phyloP scores from a whole-genome alignment of 2,329 filamentous ascomycete species.

The Fusarium globosum region DNA sequence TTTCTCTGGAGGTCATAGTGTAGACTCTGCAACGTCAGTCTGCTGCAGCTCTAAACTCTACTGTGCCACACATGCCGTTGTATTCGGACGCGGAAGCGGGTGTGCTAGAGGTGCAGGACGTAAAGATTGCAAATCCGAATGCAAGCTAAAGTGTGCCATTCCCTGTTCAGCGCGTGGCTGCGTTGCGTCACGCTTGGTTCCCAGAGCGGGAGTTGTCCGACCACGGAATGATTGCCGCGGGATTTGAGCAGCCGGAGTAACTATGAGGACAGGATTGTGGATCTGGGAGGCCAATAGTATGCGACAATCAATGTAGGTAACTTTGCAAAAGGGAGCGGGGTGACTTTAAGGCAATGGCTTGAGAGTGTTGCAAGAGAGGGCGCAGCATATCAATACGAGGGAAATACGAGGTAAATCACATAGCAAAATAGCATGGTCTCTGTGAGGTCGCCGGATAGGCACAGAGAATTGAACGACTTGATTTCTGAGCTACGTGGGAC shows the following conservation, averaged over 20 bases:
- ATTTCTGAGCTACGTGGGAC: neutral
- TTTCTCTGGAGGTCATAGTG: too few species aligned
- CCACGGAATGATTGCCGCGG: neutral
- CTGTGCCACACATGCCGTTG: neutral
- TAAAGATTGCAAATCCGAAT: too few species aligned
- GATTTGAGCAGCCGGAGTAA: neutral
- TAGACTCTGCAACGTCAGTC: neutral
- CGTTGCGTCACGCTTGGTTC: too few species aligned
- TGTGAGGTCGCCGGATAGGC: rapidly evolving
- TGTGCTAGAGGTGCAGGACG: too few species aligned
- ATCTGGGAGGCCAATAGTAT: neutral
- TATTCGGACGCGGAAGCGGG: too few species aligned
- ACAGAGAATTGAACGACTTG: rapidly evolving
- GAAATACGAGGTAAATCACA: too few species aligned
- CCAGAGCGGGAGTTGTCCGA: neutral
- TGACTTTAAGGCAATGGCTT: too few species aligned
- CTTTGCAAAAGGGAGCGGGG: too few species aligned
- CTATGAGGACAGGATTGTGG: rapidly evolving
- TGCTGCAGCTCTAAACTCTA: neutral
- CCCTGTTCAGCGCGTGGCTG: too few species aligned
- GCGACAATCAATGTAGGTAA: rapidly evolving
- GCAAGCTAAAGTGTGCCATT: too few species aligned
- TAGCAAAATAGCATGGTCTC: rapidly evolving
- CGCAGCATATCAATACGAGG: too few species aligned
- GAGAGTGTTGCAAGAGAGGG: neutral